Base-by-base conservation (phyloP, 495 filamentous ascomycete species). In the Talaromyces thailandensis region DNA sequence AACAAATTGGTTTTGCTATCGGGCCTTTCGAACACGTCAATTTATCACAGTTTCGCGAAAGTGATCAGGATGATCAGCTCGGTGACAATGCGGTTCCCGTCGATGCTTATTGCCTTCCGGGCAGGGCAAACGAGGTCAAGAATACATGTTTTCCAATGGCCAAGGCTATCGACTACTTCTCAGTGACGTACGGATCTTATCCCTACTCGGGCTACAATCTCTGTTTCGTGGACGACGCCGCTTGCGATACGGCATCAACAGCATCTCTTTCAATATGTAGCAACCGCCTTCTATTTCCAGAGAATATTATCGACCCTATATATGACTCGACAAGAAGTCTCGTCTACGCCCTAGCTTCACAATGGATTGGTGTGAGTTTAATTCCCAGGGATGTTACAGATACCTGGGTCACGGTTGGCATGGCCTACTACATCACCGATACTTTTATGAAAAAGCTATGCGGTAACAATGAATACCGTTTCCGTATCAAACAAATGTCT, bases 1-100 rank as follows among this genome's bases (percentile, higher is more conserved):
- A 91, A 59, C 92, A 98, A 68, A 85, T 99, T 66, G 91, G 91
- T 2, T 93, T 99, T 71, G 89, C 89, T 11, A 82, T 97, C 28
- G 94, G 95, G 0, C 94, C 95, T 14, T 99, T 99, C 70, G 92
- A 97, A 70, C 87, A 92, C 67, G 84, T 96, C 56, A 91, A 97
- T 68, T 76, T 99, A 8, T 87, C 90, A 7, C 89, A 94, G 66
- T 96, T 90, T 68, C 86, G 95, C 18, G 91, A 92, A 58, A 89
- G 88, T 62, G 90, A 93, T 60, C 90, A 94, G 58, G 95, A 97
- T 66, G 92, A 93, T 67, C 88, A 90, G 65, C 84, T 98, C 57
- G 90, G 90, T 6, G 81, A 84, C 48, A 91, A 91, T 66, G 91
- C 91, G 3, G 83, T 94, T 60, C 90, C 89, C 56, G 80, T 98